Evolutionary conservation across 805 yeast genomes (phyloP).

Genomic region (Candida parachauliodes): DNA sequence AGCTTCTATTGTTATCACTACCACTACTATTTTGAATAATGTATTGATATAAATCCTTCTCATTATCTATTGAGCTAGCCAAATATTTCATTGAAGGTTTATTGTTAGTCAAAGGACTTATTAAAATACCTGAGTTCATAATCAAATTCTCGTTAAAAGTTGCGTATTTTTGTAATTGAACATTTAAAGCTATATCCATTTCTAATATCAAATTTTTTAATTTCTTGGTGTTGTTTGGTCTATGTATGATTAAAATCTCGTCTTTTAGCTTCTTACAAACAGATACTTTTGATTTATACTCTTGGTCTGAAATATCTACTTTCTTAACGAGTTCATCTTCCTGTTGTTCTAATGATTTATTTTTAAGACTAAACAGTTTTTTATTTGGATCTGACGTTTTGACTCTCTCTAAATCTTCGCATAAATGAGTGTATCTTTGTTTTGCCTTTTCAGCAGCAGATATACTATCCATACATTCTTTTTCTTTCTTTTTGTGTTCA

Average conservation of each 20-base stretch:
- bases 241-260: constrained; percentile 64
- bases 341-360: constrained; percentile 77
- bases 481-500: constrained; percentile 75
- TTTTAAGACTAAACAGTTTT: constrained; percentile 76
- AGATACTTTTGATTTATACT: constrained; percentile 74
- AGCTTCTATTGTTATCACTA: constrained; percentile 25
- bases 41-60: constrained; percentile 72
- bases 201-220: constrained; percentile 78
- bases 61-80: constrained; percentile 78
- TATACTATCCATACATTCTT: constrained; percentile 80
- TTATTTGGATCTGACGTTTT: constrained; percentile 79
- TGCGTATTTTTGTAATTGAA: constrained; percentile 85
- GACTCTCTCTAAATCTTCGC: constrained; percentile 82
- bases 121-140: constrained; percentile 78
- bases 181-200: constrained; percentile 82
- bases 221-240: constrained; percentile 73
- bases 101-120: constrained; percentile 61
- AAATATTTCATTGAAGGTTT: constrained; percentile 70
- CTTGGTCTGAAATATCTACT: constrained; percentile 80
- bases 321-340: constrained; percentile 85
- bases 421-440: constrained; percentile 63
- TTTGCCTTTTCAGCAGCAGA: constrained; percentile 86
- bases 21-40: constrained; percentile 45
- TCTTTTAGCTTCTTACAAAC: constrained; percentile 69
- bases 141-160: constrained; percentile 81